These are phyloP conservation scores for Huiozyma sinensis DNA, from an alignment of 805 yeast species.

Conservation along the genomic window DNA sequence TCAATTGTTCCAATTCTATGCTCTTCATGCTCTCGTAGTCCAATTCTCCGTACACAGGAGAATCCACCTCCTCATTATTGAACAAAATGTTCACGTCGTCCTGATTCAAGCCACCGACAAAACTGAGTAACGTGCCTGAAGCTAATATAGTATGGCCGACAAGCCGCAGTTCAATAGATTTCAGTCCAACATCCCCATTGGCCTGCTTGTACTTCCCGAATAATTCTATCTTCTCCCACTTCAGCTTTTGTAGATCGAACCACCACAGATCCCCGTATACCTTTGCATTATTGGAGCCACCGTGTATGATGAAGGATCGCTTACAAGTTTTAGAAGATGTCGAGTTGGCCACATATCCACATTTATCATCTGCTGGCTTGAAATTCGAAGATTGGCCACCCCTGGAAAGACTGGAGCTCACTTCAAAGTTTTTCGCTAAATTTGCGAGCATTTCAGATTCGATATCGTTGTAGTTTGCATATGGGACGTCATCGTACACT, in stretches of 20 bases:
- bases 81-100: constrained; percentile 18
- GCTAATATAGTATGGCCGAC: constrained; percentile 22
- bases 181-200: constrained; percentile 5
- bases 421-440: constrained; percentile 4
- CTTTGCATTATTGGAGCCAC: constrained; percentile 28
- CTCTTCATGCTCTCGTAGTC: neutral
- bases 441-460: constrained; percentile 5
- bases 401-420: neutral
- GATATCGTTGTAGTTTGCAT: constrained; percentile 1
- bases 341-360: neutral
- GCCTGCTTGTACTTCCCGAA: constrained; percentile 5
- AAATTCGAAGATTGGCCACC: neutral
- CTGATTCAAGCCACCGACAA: constrained; percentile 24
- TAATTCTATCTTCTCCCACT: constrained; percentile 28
- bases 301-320: constrained; percentile 24
- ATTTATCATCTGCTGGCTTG: neutral
- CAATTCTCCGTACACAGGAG: too few species aligned
- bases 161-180: constrained; percentile 11
- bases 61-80: neutral
- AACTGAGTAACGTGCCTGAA: constrained; percentile 15
- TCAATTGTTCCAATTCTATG: neutral
- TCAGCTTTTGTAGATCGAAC: constrained; percentile 35
- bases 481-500: constrained; percentile 4
- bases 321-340: neutral
- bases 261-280: constrained; percentile 42